Evolutionary conservation across 306 rosid species (phyloP).

Genomic region (Dicorynia guianensis): DNA sequence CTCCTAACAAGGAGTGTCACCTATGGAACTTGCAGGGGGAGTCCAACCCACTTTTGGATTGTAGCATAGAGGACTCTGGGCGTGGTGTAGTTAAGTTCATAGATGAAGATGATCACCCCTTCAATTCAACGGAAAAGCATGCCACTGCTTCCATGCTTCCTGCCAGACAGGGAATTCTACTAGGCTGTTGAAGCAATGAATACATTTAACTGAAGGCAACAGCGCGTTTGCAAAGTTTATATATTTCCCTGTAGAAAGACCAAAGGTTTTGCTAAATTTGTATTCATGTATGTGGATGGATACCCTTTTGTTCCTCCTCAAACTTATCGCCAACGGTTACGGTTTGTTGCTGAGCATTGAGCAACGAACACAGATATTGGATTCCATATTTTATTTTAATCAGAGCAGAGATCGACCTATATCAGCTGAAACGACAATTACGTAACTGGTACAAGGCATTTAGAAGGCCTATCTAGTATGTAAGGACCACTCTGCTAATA

Average conservation of each 20-base stretch:
- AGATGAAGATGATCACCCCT: slow-evolving; percentile 78
- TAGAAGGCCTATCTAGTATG: background rate
- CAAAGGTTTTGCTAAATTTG: background rate
- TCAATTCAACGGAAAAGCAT: slow-evolving; percentile 51
- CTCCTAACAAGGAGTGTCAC: slow-evolving; percentile 56
- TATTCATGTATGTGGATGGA: slow-evolving; percentile 13
- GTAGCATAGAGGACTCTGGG: slow-evolving; percentile 42
- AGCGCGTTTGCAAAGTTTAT: slow-evolving; percentile 8
- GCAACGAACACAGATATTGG: slow-evolving; percentile 4
- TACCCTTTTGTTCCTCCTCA: slow-evolving; percentile 6
- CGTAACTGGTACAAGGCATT: background rate
- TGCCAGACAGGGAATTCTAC: slow-evolving; percentile 51
- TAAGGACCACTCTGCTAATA: background rate
- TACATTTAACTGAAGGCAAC: slow-evolving; percentile 24
- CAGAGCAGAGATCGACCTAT: background rate
- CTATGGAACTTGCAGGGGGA: slow-evolving; percentile 56
- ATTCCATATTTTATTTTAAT: slow-evolving; percentile 6
- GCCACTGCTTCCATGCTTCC: slow-evolving; percentile 61
- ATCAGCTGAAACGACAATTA: background rate
- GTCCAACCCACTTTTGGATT: slow-evolving; percentile 55
- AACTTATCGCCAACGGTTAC: background rate
- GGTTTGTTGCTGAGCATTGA: slow-evolving; percentile 9
- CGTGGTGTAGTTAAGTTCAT: slow-evolving; percentile 18
- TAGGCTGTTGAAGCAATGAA: slow-evolving; percentile 48
- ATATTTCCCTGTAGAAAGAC: slow-evolving; percentile 12